These are phyloP conservation scores for Hansenula sp. DNA, from an alignment of 1,139 yeast genomes.

Conservation along the genomic window DNA sequence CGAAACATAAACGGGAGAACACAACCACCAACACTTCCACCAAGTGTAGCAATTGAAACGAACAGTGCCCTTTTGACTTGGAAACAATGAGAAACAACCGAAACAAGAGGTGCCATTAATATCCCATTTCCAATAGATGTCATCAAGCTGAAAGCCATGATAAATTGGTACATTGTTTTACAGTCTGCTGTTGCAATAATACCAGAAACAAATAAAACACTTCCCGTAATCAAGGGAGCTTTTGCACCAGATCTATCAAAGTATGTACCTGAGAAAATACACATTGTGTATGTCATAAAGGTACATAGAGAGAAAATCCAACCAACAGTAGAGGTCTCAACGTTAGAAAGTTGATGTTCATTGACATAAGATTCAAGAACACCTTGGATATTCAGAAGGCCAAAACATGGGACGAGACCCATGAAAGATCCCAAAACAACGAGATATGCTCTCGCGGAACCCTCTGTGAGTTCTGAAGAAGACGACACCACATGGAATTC, in stretches of 20 bases:
- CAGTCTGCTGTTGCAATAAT: conserved; percentile 52
- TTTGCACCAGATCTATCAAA: conserved; percentile 61
- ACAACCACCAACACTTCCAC: conserved; percentile 70
- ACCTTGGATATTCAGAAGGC: conserved; percentile 57
- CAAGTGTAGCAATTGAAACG: conserved; percentile 56
- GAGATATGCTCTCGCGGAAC: conserved; percentile 51
- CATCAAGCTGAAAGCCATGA: conserved; percentile 51
- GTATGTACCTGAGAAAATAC: conserved; percentile 55
- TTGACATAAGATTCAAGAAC: conserved; percentile 60
- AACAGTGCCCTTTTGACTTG: conserved; percentile 56
- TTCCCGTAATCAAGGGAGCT: conserved; percentile 41
- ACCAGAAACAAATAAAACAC: conserved; percentile 42
- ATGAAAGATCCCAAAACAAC: conserved; percentile 55
- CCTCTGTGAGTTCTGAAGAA: conserved; percentile 47
- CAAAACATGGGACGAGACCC: conserved; percentile 56
- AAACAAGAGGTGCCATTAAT: conserved; percentile 54
- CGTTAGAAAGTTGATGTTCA: conserved; percentile 42
- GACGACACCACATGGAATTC: too few relatives aligned
- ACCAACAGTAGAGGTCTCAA: conserved; percentile 47
- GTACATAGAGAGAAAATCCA: conserved; percentile 67
- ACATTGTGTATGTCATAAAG: conserved; percentile 52
- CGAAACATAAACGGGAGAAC: conserved; percentile 59
- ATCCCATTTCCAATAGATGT: conserved; percentile 55
- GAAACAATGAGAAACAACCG: conserved; percentile 62
- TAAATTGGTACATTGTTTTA: conserved; percentile 46